Evolutionary conservation across 179 eudicot species (phyloP), one percentile per base, ranked within the genome.

Genomic region (Nepenthes alata): DNA sequence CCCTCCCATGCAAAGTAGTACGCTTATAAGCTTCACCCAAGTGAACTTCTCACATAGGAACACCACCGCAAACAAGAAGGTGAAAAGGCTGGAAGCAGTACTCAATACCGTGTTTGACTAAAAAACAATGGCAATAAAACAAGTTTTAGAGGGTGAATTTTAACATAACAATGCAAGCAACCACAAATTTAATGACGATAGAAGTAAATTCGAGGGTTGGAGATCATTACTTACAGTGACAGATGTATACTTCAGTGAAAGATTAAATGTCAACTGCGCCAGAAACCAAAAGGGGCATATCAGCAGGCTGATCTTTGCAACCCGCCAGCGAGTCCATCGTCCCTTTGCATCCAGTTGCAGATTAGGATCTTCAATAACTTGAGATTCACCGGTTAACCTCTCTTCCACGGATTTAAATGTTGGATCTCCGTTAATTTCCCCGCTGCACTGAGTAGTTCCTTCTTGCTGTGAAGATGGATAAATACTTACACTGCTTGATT

Each of bases 101-200:
- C 98, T 89, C 76, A 93, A 67, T 65, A 93, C 87, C 67, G 98
- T 89, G 73, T 89, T 93, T 45, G 98, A 89, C 98, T 93, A 89
- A 69, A 25, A 75, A 13, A 67, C 36, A n/a, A 60, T 39, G 14
- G 38, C 34, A 57, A 35, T 11, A 64, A 49, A 57, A 41, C 39
- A 34, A 16, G 41, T 16, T 64, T 39, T 5, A 54, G 38, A 36
- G 9, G 6, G 39, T n/a, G 14, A 37, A 13, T 5, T 37, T 25
- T 0, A 34, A 58, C 14, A 10, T 58, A 39, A 58, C 14, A 3
- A 2, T 5, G 11, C 13, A 37, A 37, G 10, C 47, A 16, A 11
- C 5, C 45, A 41, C 8, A 7, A 41, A 41, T 25, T 25, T 41
- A 41, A 41, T 41, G 45, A 4, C 6, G 45, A 6, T 34, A 15